Percentiles rank a stretch among this genome's conserved stretches.
Conservation (phyloP, 257 asterid species). For the Dorcoceras hygrometricum region DNA sequence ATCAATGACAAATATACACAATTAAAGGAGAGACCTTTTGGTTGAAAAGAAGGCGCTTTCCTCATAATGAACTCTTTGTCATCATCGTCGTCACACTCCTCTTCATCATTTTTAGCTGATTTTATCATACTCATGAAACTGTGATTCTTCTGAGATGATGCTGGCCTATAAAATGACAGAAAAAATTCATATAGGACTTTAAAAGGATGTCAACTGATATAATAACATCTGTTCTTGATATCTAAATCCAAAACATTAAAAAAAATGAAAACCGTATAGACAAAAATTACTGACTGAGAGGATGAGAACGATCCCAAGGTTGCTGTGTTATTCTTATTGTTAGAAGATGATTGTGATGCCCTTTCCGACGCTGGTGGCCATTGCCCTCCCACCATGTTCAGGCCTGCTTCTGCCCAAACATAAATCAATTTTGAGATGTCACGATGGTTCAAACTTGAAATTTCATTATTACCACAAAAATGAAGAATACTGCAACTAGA, state of each 20-base stretch:
- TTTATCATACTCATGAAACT: constrained; percentile 74
- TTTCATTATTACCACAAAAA: constrained; percentile 9
- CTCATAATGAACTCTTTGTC: constrained; percentile 66
- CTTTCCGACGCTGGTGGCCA: constrained; percentile 57
- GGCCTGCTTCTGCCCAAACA: constrained; percentile 48
- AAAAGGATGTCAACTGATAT: background rate
- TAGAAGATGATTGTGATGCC: constrained; percentile 61
- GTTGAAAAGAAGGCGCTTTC: constrained; percentile 60
- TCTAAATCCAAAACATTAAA: background rate
- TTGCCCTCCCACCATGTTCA: constrained; percentile 55
- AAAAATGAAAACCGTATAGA: constrained; percentile 19
- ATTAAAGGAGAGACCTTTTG: constrained; percentile 50
- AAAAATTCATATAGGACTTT: background rate
- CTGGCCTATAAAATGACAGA: constrained; percentile 44
- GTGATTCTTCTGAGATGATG: constrained; percentile 61
- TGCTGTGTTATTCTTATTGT: constrained; percentile 40
- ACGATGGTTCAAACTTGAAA: constrained; percentile 11
- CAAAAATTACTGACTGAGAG: constrained; percentile 59
- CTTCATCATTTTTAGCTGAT: constrained; percentile 62
- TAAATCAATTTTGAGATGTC: constrained; percentile 12
- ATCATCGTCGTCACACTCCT: constrained; percentile 75
- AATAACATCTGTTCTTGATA: background rate
- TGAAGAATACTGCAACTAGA: background rate
- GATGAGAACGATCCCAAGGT: constrained; percentile 69
- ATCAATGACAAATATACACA: constrained; percentile 10